These are phyloP conservation scores for Polyplosphaeria fusca DNA, from an alignment of 495 filamentous ascomycete species.

Conservation along the genomic window DNA sequence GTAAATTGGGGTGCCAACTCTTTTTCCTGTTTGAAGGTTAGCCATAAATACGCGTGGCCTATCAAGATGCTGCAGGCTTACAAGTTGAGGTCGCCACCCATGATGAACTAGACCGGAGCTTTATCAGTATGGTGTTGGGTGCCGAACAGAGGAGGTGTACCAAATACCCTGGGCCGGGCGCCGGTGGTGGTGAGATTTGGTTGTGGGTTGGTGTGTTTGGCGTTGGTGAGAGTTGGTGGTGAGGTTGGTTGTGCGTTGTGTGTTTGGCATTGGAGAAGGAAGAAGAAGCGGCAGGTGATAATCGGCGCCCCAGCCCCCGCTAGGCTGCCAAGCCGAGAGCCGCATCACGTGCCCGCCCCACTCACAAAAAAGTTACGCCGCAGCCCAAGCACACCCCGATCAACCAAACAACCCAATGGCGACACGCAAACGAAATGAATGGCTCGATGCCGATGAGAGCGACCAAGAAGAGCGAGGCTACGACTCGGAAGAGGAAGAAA, in stretches of 20 bases:
- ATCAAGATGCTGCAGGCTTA: too few species aligned
- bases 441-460: slow-evolving; percentile 63
- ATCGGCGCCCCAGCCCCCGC: background rate
- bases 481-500: slow-evolving; percentile 68
- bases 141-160: too few species aligned
- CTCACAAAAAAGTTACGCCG: background rate
- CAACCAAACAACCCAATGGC: slow-evolving; percentile 48
- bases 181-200: background rate
- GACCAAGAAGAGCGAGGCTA: slow-evolving; percentile 61
- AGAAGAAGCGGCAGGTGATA: background rate
- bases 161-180: too few species aligned
- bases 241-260: background rate
- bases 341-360: background rate
- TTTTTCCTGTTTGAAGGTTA: too few species aligned
- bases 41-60: too few species aligned
- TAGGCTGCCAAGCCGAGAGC: background rate
- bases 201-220: background rate
- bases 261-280: background rate
- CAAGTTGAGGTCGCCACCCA: slow-evolving; percentile 37
- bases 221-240: background rate
- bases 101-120: slow-evolving; percentile 40
- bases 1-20: slow-evolving; percentile 75
- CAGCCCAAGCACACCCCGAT: background rate
- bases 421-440: slow-evolving; percentile 69
- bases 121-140: background rate